Percentiles rank a stretch among this genome's conserved stretches.
Evolutionary conservation across 2,329 filamentous ascomycete genomes (phyloP).

Genomic region (Aureobasidium sp.): DNA sequence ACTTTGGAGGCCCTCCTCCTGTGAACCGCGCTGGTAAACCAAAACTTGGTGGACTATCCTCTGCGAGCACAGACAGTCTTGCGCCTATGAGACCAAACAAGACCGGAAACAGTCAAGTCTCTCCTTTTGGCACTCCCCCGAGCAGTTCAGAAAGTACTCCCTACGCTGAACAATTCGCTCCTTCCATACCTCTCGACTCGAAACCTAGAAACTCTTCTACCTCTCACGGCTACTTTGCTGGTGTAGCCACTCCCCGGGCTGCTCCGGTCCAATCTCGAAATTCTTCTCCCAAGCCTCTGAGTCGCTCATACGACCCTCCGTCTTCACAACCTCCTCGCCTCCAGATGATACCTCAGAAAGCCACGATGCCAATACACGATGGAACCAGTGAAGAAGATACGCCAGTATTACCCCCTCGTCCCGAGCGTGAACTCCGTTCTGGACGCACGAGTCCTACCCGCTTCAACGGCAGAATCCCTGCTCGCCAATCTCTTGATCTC

Average conservation of each 20-base stretch:
- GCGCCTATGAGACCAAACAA: constrained; percentile 20
- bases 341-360: not conserved
- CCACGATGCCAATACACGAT: not conserved
- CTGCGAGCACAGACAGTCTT: constrained; percentile 15
- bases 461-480: constrained; percentile 15
- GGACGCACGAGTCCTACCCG: constrained; percentile 25
- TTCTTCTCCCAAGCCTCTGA: constrained; percentile 7
- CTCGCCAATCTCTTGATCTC: constrained; percentile 15
- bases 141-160: constrained; percentile 57
- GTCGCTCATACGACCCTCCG: not conserved
- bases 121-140: constrained; percentile 83
- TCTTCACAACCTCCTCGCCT: not conserved
- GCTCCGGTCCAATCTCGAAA: not conserved
- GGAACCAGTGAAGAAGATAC: constrained; percentile 20
- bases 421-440: constrained; percentile 25
- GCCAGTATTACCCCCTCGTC: constrained; percentile 27
- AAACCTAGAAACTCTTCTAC: constrained; percentile 1
- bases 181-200: not conserved
- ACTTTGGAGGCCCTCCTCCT: constrained; percentile 56
- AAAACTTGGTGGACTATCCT: constrained; percentile 48
- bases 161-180: constrained; percentile 7
- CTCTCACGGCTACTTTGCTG: constrained; percentile 15
- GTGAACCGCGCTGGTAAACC: constrained; percentile 78
- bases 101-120: constrained; percentile 32
- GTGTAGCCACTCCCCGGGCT: not conserved